Base-by-base conservation (phyloP, 1,284 basidiomycete genomes). In the Trichosporon faecale region DNA sequence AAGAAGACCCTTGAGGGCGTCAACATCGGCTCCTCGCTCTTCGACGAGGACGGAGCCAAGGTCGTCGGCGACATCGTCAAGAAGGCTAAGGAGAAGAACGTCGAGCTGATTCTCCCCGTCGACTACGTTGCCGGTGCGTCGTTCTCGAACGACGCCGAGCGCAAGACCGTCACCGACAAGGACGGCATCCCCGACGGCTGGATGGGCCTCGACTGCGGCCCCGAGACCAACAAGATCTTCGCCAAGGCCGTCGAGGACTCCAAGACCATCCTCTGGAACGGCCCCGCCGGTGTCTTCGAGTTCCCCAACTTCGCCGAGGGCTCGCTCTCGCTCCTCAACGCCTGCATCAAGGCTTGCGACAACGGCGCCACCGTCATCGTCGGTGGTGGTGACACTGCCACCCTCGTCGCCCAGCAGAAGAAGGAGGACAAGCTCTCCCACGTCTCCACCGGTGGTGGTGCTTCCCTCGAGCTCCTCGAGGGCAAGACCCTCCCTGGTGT, bases 211-310 rank as follows among this genome's bases (percentile, higher is more conserved):
- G 96, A 95, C 83, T 90, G 87, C 68, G 95, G 95, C 72, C 88
- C 88, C 46, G 88, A 96, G 86, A 94, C 91, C 75, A 89, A 89
- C 68, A 87, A 93, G 79, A 85, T 93, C 72, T 99, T 92, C 87
- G 87, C 86, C 66, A 80, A 90, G 77, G 90, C 94, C 27, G 95
- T 98, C 71, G 83, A 91, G 69, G 90, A 92, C 80, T 87, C 94
- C 73, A 98, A 95, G 88, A 99, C 97, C 64, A 95, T 99, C 83
- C 90, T 99, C 71, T 99, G 96, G 95, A 99, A 99, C 83, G 96
- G 94, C 66, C 95, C 96, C 52, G 92, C 96, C 61, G 96, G 96
- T 79, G 96, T 99, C 37, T 99, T 99, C 84, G 96, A 99, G 85
- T 97, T 98, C 87, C 89, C 91, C 66, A 90, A 90, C 64, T 99